phyloP scores from a whole-genome alignment of 352 stramenopile species.

The Globisporangium nunn region DNA sequence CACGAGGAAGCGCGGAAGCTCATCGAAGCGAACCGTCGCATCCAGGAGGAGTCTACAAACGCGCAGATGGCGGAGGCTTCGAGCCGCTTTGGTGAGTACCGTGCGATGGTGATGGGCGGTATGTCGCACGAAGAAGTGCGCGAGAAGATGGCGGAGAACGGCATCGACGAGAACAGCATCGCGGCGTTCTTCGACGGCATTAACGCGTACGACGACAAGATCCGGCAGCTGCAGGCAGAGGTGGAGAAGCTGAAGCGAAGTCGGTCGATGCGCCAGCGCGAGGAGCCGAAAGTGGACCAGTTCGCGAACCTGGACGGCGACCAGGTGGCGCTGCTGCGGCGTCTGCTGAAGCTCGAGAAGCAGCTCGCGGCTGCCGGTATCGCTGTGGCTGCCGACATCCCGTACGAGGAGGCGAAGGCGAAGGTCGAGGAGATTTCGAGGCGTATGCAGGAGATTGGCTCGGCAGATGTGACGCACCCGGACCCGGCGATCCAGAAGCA shows the following conservation, averaged over 20 bases:
- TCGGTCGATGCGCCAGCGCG: constrained; percentile 33
- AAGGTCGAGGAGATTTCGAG: constrained; percentile 89
- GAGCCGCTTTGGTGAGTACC: constrained; percentile 57
- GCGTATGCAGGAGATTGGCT: constrained; percentile 90
- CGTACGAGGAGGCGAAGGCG: constrained; percentile 87
- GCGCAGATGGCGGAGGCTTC: constrained; percentile 27
- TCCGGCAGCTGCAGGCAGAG: constrained; percentile 70
- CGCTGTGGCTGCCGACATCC: constrained; percentile 88
- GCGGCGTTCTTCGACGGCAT: constrained; percentile 79
- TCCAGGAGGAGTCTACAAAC: constrained; percentile 52
- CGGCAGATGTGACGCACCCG: constrained; percentile 83
- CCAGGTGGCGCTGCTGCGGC: constrained; percentile 72
- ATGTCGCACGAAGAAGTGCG: constrained; percentile 61
- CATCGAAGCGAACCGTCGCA: constrained; percentile 81
- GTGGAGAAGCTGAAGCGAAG: constrained; percentile 75
- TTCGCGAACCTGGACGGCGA: constrained; percentile 68
- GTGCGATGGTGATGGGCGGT: constrained; percentile 67
- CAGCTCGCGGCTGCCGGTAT: constrained; percentile 81
- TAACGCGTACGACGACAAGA: constrained; percentile 80
- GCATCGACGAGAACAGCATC: constrained; percentile 66
- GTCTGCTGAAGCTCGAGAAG: constrained; percentile 79
- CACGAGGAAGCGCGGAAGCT: constrained; percentile 77
- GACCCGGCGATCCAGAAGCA: constrained; percentile 74
- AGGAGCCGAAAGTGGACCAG: constrained; percentile 62
- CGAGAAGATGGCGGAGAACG: constrained; percentile 70